Base-by-base conservation (phyloP, 768 basidiomycete species). In the Gyrodon lividus region DNA sequence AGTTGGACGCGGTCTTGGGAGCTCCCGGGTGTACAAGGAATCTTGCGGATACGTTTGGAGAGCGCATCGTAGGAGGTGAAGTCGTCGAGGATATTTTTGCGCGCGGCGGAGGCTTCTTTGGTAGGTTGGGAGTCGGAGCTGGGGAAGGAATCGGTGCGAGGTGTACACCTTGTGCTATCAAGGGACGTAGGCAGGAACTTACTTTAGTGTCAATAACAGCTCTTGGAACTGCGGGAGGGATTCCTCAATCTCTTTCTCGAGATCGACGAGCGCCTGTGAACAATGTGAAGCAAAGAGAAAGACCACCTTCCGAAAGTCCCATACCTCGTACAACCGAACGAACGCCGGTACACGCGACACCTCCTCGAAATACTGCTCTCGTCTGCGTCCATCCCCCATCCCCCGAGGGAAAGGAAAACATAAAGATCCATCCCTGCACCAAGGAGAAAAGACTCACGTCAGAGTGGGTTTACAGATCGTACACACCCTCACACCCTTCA, bases 241-340 rank as follows among this genome's bases (percentile, higher is more conserved):
- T 28, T 87, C 87, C 64, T 92, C 89, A n/a, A 98, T 94, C 58
- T 98, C 94, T 47, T 80, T 78, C 72, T 99, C 94, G 7, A 97
- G 71, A 34, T 62, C 66, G 33, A 91, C 71, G 53, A 98, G 83
- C 1, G 80, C 79, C 80, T 92, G 67, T 6, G 37, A 24, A 35
- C 9, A 37, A 38, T 43, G 44, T 24, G 48, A 46, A 44, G 17
- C 10, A 28, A 41, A 17, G 12, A 7, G 2, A 14, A 20, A 48
- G 42, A 39, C 38, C 5, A n/a, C 8, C n/a, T 20, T 38, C 14
- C 26, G 9, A 22, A 30, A n/a, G 38, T 9, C 3, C 56, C 69
- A 28, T 62, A 87, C 89, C 60, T 86, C 81, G 66, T 97, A 89
- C 24, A 95, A 74, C 59, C 78, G 78, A 22, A 79, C 72, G 65